Evolutionary conservation across 2,329 filamentous ascomycete genomes (phyloP).

Genomic region (Fusarium sp.): DNA sequence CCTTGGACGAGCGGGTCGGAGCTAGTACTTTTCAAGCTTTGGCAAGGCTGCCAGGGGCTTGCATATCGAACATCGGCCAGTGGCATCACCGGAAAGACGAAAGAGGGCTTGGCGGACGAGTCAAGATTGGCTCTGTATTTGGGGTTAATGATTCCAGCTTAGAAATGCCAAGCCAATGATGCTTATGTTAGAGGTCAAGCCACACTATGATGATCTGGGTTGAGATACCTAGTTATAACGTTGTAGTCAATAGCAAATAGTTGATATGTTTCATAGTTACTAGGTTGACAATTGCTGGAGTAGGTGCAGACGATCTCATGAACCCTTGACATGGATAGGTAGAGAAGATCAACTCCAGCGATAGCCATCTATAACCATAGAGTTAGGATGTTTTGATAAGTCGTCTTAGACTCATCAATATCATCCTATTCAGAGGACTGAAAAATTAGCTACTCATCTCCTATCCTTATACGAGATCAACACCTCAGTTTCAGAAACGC

Average conservation of each 20-base stretch:
- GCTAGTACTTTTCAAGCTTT: conserved; percentile 46
- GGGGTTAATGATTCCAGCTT: conserved; percentile 13
- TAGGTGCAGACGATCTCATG: background rate
- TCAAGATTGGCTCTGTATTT: conserved; percentile 25
- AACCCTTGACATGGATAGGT: background rate
- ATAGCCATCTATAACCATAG: background rate
- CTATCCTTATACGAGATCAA: conserved; percentile 4
- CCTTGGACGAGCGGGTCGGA: conserved; percentile 40
- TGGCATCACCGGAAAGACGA: conserved; percentile 17
- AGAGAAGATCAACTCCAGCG: background rate
- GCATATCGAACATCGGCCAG: conserved; percentile 38
- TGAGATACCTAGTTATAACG: background rate
- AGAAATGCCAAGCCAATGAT: conserved; percentile 30
- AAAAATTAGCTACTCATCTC: background rate
- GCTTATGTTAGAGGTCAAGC: conserved; percentile 25
- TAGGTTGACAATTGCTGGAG: conserved; percentile 1
- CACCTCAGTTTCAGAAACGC: conserved; percentile 15
- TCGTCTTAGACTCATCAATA: background rate
- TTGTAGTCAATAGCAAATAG: background rate
- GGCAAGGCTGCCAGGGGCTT: conserved; percentile 49
- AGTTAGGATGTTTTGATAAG: too few relatives aligned
- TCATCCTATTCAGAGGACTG: background rate
- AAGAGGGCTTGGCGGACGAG: conserved; percentile 21
- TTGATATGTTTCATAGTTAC: background rate
- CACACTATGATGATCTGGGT: conserved; percentile 14